A percentile compares a stretch with the other conserved stretches of the same genome.
phyloP scores from a whole-genome alignment of 805 yeast species.

The Priceomyces fermenticarens region DNA sequence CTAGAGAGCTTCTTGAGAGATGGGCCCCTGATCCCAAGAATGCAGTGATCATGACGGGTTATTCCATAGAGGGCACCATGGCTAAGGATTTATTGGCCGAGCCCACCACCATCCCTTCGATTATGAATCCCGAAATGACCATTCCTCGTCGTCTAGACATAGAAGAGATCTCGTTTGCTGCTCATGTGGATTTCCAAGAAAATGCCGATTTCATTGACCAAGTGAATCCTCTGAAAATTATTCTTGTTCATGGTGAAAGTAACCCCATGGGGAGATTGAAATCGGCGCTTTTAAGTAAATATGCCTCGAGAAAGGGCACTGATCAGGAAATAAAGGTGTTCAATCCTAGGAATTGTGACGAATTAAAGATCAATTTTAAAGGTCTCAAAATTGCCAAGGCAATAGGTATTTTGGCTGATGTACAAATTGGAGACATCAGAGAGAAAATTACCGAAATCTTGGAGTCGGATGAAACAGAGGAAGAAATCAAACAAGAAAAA shows the following conservation, averaged over 20 bases:
- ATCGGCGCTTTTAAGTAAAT: constrained; percentile 86
- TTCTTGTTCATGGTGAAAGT: constrained; percentile 94
- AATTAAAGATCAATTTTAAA: constrained; percentile 69
- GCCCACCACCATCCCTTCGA: constrained; percentile 86
- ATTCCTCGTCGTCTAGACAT: constrained; percentile 85
- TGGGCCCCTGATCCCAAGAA: constrained; percentile 98
- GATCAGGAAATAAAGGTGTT: constrained; percentile 87
- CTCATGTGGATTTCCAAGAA: constrained; percentile 96
- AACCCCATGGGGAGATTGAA: constrained; percentile 98
- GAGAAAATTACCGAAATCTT: constrained; percentile 32
- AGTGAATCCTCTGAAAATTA: constrained; percentile 80
- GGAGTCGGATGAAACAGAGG: constrained; percentile 13
- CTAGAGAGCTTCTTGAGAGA: constrained; percentile 83
- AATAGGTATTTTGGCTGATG: constrained; percentile 51
- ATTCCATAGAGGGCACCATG: constrained; percentile 97
- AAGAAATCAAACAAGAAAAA: constrained; percentile 6
- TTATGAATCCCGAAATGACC: constrained; percentile 72
- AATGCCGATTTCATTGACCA: constrained; percentile 87
- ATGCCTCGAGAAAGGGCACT: constrained; percentile 75
- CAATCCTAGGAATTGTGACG: constrained; percentile 90
- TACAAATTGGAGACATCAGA: constrained; percentile 36
- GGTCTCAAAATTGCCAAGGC: constrained; percentile 82
- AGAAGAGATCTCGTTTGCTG: constrained; percentile 98
- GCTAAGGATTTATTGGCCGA: constrained; percentile 87
- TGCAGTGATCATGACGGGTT: constrained; percentile 86